A percentile compares a stretch with the other conserved stretches of the same genome.
phyloP scores from a whole-genome alignment of 257 asterid species.

The Capsicum baccatum region DNA sequence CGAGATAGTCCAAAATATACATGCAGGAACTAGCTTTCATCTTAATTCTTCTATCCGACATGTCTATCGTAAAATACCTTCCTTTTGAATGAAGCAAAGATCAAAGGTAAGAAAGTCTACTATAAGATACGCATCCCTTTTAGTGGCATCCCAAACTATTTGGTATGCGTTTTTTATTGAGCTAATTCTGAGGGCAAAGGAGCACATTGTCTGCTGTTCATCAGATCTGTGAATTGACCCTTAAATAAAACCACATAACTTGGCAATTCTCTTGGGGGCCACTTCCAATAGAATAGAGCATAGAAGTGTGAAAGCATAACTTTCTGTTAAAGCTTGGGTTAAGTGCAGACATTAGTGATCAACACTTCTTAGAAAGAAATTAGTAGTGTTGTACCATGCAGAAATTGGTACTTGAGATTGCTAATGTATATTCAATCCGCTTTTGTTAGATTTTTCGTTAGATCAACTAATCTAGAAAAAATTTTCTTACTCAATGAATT shows the following conservation, averaged over 20 bases:
- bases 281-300: neutral
- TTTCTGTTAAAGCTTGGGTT: neutral
- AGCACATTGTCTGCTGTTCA: neutral
- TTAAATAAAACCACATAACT: neutral
- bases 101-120: neutral
- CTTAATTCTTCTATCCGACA: neutral
- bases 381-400: neutral
- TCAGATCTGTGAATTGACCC: neutral
- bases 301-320: too few species aligned
- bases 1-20: neutral
- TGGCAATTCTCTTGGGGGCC: neutral
- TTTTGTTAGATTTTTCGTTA: neutral
- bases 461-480: neutral
- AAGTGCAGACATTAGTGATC: neutral
- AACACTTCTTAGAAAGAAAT: neutral
- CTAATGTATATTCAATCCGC: neutral
- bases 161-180: neutral
- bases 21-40: neutral
- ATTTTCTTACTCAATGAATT: constrained; percentile 9
- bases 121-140: neutral
- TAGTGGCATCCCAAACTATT: constrained; percentile 4
- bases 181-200: neutral
- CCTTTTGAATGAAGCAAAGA: neutral
- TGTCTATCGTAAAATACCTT: neutral
- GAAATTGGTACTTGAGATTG: neutral